phyloP scores from a whole-genome alignment of 164 flowering plant genomes.

The Cinnamomum chago region DNA sequence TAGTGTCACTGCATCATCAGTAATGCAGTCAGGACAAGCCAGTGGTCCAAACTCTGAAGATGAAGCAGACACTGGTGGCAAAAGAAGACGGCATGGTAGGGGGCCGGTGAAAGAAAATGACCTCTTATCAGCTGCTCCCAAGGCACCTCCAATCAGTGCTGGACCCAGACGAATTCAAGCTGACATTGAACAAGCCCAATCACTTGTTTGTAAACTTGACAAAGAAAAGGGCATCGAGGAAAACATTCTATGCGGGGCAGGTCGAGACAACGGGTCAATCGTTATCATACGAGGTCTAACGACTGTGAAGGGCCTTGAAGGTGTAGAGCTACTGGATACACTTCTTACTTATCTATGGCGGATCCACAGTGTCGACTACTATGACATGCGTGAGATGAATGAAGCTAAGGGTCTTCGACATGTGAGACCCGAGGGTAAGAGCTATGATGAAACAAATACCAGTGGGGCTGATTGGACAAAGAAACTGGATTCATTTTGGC shows the following conservation, averaged over 20 bases:
- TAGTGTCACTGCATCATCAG: slow-evolving; percentile 40
- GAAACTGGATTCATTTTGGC: slow-evolving; percentile 81
- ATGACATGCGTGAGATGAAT: slow-evolving; percentile 79
- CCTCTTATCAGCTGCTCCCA: slow-evolving; percentile 61
- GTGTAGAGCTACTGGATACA: slow-evolving; percentile 84
- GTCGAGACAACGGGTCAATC: slow-evolving; percentile 78
- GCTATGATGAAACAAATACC: slow-evolving; percentile 38
- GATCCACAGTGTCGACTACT: slow-evolving; percentile 90
- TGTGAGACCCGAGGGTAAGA: slow-evolving; percentile 76
- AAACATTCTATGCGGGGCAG: slow-evolving; percentile 56
- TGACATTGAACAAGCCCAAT: slow-evolving; percentile 80
- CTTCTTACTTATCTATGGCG: slow-evolving; percentile 93
- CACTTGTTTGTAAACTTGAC: slow-evolving; percentile 82
- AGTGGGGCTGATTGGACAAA: slow-evolving; percentile 78
- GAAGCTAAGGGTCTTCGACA: slow-evolving; percentile 90
- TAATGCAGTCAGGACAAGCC: slow-evolving; percentile 61
- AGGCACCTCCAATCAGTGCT: slow-evolving; percentile 79
- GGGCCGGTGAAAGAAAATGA: slow-evolving; percentile 66
- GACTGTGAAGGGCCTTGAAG: slow-evolving; percentile 92
- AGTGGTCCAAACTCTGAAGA: slow-evolving; percentile 85
- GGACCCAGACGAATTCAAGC: slow-evolving; percentile 69
- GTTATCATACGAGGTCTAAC: slow-evolving; percentile 75
- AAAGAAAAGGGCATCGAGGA: slow-evolving; percentile 83
- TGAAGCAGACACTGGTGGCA: slow-evolving; percentile 62
- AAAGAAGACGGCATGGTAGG: slow-evolving; percentile 71